A percentile compares a stretch with the other conserved stretches of the same genome.
phyloP scores from a whole-genome alignment of 805 yeast genomes.

The Grigorovia transvaalensis region DNA sequence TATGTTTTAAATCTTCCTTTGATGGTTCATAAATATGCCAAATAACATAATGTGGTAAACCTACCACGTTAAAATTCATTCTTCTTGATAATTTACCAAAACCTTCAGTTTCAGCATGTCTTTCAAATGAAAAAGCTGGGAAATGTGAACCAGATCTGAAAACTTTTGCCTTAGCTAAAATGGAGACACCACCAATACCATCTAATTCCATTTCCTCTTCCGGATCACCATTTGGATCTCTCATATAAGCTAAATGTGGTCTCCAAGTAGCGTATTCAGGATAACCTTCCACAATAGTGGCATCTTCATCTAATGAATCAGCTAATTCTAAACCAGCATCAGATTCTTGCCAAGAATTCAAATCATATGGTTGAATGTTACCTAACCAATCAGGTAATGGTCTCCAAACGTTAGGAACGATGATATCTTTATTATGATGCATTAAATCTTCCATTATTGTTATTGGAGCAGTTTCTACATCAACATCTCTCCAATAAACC shows the following conservation, averaged over 20 bases:
- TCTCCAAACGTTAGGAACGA: constrained; percentile 92
- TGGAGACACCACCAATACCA: constrained; percentile 97
- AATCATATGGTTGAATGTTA: constrained; percentile 74
- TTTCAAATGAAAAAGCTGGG: constrained; percentile 93
- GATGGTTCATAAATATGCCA: constrained; percentile 98
- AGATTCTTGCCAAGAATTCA: constrained; percentile 78
- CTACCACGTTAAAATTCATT: constrained; percentile 81
- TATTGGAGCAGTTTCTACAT: constrained; percentile 82
- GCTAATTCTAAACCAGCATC: constrained; percentile 77
- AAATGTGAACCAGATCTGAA: constrained; percentile 85
- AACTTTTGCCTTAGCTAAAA: constrained; percentile 75
- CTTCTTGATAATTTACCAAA: constrained; percentile 81
- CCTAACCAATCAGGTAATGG: constrained; percentile 83
- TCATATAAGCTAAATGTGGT: constrained; percentile 86
- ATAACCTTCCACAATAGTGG: constrained; percentile 94
- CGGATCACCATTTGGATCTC: constrained; percentile 93
- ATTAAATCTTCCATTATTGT: constrained; percentile 83
- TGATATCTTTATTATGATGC: constrained; percentile 84
- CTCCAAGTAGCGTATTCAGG: constrained; percentile 98
- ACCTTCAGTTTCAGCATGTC: constrained; percentile 97
- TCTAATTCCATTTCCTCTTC: constrained; percentile 88
- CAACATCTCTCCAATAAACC: constrained; percentile 98
- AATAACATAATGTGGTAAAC: constrained; percentile 87
- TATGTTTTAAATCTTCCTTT: constrained; percentile 75
- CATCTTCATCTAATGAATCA: constrained; percentile 73